Percentiles rank a stretch among this genome's conserved stretches.
Evolutionary conservation across 2,329 filamentous ascomycete species (phyloP).

Genomic region (Waltergamsia citrina): DNA sequence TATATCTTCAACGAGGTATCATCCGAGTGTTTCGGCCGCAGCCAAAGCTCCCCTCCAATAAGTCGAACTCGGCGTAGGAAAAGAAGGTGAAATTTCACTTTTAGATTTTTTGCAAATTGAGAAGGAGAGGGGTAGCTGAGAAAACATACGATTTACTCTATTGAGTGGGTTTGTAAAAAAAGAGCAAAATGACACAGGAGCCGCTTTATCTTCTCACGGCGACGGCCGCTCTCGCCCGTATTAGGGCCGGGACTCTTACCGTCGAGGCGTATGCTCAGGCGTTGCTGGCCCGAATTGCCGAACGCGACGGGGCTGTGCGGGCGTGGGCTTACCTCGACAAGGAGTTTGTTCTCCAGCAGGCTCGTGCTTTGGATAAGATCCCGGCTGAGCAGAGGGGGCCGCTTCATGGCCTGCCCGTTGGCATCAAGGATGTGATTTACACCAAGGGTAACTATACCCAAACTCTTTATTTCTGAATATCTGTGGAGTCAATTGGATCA

Average conservation of each 20-base stretch:
- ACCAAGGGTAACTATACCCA: conserved; percentile 31
- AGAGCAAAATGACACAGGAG: neutral
- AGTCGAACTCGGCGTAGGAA: no score
- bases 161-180: no score
- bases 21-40: no score
- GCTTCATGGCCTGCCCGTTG: conserved; percentile 24
- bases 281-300: conserved; percentile 29
- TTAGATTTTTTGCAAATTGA: no score
- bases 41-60: no score
- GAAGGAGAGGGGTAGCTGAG: no score
- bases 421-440: conserved; percentile 47
- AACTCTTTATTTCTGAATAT: neutral
- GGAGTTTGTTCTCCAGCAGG: conserved; percentile 33
- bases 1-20: no score
- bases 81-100: no score
- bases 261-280: conserved; percentile 27
- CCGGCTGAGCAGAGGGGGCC: conserved; percentile 5
- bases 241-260: neutral
- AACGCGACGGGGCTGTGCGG: conserved; percentile 30
- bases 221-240: neutral
- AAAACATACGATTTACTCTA: no score
- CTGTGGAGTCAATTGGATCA: neutral
- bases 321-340: conserved; percentile 38
- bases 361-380: conserved; percentile 31
- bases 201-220: neutral